A percentile compares a stretch with the other conserved stretches of the same genome.
Conservation (phyloP, 2,329 filamentous ascomycete genomes). For the Ascochyta lentis region DNA sequence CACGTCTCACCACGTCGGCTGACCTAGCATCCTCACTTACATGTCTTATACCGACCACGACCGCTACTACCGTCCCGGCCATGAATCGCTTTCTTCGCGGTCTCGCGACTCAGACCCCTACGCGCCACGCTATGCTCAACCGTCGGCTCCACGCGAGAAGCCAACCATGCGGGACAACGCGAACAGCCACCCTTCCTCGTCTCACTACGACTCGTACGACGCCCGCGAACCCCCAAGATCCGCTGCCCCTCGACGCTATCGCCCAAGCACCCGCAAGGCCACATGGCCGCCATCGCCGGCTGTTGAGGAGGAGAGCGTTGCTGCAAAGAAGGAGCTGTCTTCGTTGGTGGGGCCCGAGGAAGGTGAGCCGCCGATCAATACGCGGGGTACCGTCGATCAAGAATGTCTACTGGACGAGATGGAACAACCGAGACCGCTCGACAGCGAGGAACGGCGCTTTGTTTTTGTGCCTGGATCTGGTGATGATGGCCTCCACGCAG, state of each 20-base stretch:
- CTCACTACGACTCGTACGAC: slow-evolving; percentile 39
- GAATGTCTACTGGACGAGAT: slow-evolving; percentile 71
- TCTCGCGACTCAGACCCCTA: slow-evolving; percentile 32
- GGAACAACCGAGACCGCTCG: slow-evolving; percentile 36
- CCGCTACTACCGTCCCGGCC: slow-evolving; percentile 23
- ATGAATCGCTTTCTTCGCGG: slow-evolving; percentile 11
- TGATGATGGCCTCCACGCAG: slow-evolving; percentile 9
- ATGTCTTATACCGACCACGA: slow-evolving; percentile 39
- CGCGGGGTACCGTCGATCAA: slow-evolving; percentile 72
- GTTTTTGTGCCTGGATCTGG: slow-evolving; percentile 58
- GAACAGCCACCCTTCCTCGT: slow-evolving; percentile 24
- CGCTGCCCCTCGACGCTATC: slow-evolving; percentile 28
- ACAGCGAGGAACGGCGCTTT: slow-evolving; percentile 69
- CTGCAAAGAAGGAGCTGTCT: slow-evolving; percentile 67
- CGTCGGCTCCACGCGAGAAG: slow-evolving; percentile 7
- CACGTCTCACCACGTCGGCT: slow-evolving; percentile 13
- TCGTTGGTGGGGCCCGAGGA: slow-evolving; percentile 38
- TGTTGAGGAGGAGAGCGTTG: slow-evolving; percentile 72
- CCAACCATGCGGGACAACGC: slow-evolving; percentile 14
- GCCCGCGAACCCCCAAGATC: slow-evolving; percentile 34
- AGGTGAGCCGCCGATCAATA: slow-evolving; percentile 65
- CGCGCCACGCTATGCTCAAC: slow-evolving; percentile 5
- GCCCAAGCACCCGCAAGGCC: slow-evolving; percentile 24
- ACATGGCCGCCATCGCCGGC: slow-evolving; percentile 66
- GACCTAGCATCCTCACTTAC: slow-evolving; percentile 14